Evolutionary conservation across 352 stramenopile species (phyloP), one percentile per base, ranked within the genome.

Genomic region (Phytophthora sp.): DNA sequence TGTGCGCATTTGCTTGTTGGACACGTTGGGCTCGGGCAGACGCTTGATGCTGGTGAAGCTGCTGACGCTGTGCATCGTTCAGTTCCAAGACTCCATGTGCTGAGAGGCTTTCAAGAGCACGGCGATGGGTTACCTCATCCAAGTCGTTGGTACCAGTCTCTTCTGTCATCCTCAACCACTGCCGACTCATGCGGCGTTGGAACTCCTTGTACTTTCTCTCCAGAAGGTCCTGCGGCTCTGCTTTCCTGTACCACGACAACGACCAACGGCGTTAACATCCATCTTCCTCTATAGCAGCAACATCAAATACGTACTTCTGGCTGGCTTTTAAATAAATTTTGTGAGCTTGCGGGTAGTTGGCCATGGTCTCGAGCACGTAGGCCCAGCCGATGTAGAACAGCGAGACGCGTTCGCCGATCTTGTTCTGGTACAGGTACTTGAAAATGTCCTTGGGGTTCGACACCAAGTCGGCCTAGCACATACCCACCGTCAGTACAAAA

Each of bases 371-470:
- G 5, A 92, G 62, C 18, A 94, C 83, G 63, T 88, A 89, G 15
- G 87, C 85, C 87, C 87, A 96, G 39, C 83, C 87, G 9, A 94
- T 87, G 69, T 94, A 96, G 56, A 94, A 96, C 26, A 96, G 51
- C 1, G 87, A 84, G 3, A 94, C 72, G 10, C 77, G 72, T 59
- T 93, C 84, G 13, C 87, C 87, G 30, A 96, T 94, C 51, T 91
- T 92, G 73, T 92, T 92, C 52, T 88, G 77, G 65, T 94, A 93
- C 38, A 96, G 60, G 52, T 91, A 96, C 60, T 92, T 93, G 69
- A 96, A 96, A 58, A 96, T 92, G 35, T 96, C 87, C 55, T 92
- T 91, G 0, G 87, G 87, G 51, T 96, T 94, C 2, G 82, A 89
- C 30, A 94, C 84, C 53, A 93, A 64, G 51, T 96, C 87, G 37